A percentile compares a stretch with the other conserved stretches of the same genome.
These are phyloP conservation scores for Scutellaria barbata DNA, from an alignment of 257 asterid species.

Conservation along the genomic window DNA sequence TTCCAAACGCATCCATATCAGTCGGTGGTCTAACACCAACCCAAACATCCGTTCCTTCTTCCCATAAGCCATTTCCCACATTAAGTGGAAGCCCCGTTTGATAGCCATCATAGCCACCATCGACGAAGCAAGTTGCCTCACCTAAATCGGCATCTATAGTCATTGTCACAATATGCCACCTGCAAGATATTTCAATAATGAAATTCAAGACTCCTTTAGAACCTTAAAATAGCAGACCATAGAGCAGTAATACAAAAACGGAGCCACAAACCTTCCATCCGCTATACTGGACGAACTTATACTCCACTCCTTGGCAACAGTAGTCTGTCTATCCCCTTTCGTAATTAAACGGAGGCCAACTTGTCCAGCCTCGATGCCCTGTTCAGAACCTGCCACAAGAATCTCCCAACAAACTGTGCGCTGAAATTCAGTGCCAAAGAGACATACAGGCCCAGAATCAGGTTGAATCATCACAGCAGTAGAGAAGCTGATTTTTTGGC, in stretches of 20 bases:
- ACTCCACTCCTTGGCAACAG: conserved; percentile 94
- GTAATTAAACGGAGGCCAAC: conserved; percentile 89
- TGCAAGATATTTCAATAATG: conserved; percentile 41
- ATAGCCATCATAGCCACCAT: conserved; percentile 94
- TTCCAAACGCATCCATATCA: conserved; percentile 96
- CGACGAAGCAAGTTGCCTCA: conserved; percentile 93
- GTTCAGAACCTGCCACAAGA: conserved; percentile 98
- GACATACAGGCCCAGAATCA: conserved; percentile 97
- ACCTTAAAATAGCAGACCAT: conserved; percentile 17
- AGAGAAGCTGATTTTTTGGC: conserved; percentile 83
- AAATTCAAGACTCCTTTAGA: neutral
- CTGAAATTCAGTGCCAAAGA: conserved; percentile 91
- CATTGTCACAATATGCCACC: conserved; percentile 96
- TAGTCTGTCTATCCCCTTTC: conserved; percentile 90
- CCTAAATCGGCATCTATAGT: conserved; percentile 92
- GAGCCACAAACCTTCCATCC: conserved; percentile 82
- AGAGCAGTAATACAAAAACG: conserved; percentile 6
- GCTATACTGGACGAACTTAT: conserved; percentile 91
- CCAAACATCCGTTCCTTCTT: conserved; percentile 89
- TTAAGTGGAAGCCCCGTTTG: conserved; percentile 85
- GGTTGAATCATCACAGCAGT: conserved; percentile 93
- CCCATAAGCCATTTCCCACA: conserved; percentile 83
- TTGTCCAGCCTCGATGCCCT: conserved; percentile 99
- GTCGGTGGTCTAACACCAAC: conserved; percentile 90
- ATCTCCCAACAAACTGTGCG: conserved; percentile 89